These are phyloP conservation scores for Xylariaceae sp. DNA, from an alignment of 2,329 filamentous ascomycete genomes.

Conservation along the genomic window DNA sequence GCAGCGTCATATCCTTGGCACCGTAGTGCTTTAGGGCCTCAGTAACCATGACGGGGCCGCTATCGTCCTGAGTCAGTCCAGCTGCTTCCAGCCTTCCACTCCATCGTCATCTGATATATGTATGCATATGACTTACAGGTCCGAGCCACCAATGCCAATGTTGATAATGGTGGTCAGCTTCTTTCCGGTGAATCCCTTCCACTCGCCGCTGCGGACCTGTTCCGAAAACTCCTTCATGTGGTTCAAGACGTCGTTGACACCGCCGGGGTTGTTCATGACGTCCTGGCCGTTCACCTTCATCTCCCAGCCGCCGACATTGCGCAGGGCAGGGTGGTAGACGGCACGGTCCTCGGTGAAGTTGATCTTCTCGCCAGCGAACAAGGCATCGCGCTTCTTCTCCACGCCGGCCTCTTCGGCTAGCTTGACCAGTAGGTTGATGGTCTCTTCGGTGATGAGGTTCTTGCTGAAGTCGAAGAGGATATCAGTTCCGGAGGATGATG, in stretches of 20 bases:
- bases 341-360: constrained; percentile 98
- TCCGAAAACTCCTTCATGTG: constrained; percentile 99
- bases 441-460: constrained; percentile 96
- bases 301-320: constrained; percentile 79
- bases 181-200: constrained; percentile 98
- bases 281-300: constrained; percentile 85
- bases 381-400: constrained; percentile 90
- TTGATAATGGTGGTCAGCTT: constrained; percentile 95
- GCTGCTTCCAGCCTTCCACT: not conserved
- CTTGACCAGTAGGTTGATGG: constrained; percentile 77
- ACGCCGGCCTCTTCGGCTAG: constrained; percentile 87
- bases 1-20: constrained; percentile 76
- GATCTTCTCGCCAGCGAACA: constrained; percentile 98
- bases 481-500: constrained; percentile 70
- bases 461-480: constrained; percentile 99
- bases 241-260: constrained; percentile 81
- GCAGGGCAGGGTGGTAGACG: constrained; percentile 90
- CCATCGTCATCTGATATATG: too few relatives aligned
- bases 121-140: constrained; percentile 82
- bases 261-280: constrained; percentile 84
- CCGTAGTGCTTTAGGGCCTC: constrained; percentile 96
- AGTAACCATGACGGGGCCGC: constrained; percentile 97
- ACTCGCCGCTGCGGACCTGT: constrained; percentile 87
- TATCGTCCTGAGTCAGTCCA: constrained; percentile 31
- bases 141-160: constrained; percentile 94